Evolutionary conservation across 164 flowering plant species (phyloP).

Genomic region (Annona squamosa): DNA sequence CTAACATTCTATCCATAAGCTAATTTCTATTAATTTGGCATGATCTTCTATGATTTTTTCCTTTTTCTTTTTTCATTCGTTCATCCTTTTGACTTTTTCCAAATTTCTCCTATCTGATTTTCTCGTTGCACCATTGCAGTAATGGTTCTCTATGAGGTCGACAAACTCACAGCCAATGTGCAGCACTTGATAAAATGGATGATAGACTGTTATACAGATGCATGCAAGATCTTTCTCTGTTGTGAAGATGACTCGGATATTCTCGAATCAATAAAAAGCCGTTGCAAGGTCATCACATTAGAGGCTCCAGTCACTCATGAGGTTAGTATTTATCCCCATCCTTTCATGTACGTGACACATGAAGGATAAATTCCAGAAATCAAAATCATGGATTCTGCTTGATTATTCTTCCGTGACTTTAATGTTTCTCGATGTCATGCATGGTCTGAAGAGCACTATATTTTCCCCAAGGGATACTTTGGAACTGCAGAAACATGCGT

Average conservation of each 20-base stretch:
- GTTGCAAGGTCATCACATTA: constrained; percentile 46
- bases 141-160: constrained; percentile 55
- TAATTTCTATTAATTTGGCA: neutral
- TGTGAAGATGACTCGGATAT: constrained; percentile 60
- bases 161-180: constrained; percentile 45
- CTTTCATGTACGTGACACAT: neutral
- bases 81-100: neutral
- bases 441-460: neutral
- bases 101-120: constrained; percentile 3
- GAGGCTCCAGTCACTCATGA: constrained; percentile 64
- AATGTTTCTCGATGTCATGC: neutral
- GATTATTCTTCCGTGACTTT: neutral
- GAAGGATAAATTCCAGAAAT: neutral
- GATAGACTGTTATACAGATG: constrained; percentile 59
- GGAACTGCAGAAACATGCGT: neutral
- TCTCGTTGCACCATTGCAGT: constrained; percentile 30
- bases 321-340: constrained; percentile 25
- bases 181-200: constrained; percentile 76
- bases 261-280: constrained; percentile 53
- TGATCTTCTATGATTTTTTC: neutral
- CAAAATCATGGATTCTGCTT: neutral
- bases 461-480: neutral
- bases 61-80: neutral
- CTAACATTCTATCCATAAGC: neutral
- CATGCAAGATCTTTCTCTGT: constrained; percentile 62